Base-by-base conservation (phyloP, 805 yeast genomes). In the Yamadazyma tumulicola region DNA sequence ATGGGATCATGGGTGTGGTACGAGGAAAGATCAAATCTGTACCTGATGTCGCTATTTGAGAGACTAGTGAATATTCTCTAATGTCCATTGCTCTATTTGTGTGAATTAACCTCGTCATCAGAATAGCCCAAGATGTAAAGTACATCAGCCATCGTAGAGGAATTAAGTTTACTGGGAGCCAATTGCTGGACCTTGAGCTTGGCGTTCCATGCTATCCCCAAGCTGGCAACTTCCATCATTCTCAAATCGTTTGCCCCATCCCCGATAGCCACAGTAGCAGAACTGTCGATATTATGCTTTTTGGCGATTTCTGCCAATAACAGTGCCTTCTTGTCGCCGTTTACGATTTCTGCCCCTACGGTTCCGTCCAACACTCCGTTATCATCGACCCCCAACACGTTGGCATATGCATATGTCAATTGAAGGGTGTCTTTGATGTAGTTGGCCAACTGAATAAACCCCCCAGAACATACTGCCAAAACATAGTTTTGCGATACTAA, bases 131-230 rank as follows among this genome's bases (percentile, higher is more conserved):
- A 61, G 13, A 91, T 78, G 61, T 86, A 89, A 49, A 87, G 69
- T 2, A 84, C 70, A 56, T 91, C 96, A 41, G 67, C 67, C 55
- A 93, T 70, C 4, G 83, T 69, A n/a, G 70, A 64, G 0, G 91
- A 69, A 55, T 93, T 93, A 43, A 93, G 67, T 41, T 84, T 72
- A 27, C 85, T 71, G 13, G 96, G 96, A 0, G 98, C 97, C 45
- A 68, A 64, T 38, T 61, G 55, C 57, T 88, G 97, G 2, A 93
- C 98, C 44, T 72, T 79, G 15, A 97, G 97, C 57, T 93, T 93
- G 14, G 97, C 99, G 55, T 87, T 85, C 94, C 96, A 93, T 0
- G 98, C 98, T 35, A 93, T 70, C 14, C 98, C 98, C 55, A 78
- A 84, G 0, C 97, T 97, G 2, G 96, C 96, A 10, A 62, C 76